Percentiles rank a stretch among this genome's conserved stretches.
Conservation (phyloP, 768 basidiomycete genomes). For the Termitomyces sp. region DNA sequence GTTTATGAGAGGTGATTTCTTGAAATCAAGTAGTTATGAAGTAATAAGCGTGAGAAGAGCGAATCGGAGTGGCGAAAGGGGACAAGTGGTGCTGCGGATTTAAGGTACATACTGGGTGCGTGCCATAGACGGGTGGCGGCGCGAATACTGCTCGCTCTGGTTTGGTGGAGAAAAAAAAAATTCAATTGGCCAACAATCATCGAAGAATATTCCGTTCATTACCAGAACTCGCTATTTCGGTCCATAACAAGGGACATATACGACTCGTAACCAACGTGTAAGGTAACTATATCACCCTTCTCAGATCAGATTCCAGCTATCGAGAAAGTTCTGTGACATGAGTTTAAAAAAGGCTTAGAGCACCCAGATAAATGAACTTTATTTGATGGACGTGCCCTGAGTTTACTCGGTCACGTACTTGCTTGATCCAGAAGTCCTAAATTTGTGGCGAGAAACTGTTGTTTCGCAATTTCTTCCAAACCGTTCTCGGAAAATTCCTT, state of each 20-base stretch:
- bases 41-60: neutral
- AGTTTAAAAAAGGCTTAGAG: neutral
- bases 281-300: neutral
- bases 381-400: neutral
- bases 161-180: too few relatives aligned
- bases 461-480: neutral
- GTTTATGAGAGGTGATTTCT: neutral
- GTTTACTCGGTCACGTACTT: neutral
- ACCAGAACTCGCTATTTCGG: neutral
- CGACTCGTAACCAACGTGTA: too few relatives aligned
- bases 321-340: neutral
- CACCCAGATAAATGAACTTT: neutral
- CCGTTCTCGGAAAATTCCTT: neutral
- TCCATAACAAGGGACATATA: neutral
- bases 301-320: neutral
- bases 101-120: neutral
- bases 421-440: constrained; percentile 4
- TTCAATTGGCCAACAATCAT: neutral
- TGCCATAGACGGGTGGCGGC: neutral
- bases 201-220: neutral
- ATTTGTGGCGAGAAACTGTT: constrained; percentile 7
- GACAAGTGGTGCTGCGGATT: neutral
- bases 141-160: neutral
- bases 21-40: neutral
- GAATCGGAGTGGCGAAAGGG: constrained; percentile 8